phyloP scores from a whole-genome alignment of 78 protist genomes.

The Speleostelium caveatum region DNA sequence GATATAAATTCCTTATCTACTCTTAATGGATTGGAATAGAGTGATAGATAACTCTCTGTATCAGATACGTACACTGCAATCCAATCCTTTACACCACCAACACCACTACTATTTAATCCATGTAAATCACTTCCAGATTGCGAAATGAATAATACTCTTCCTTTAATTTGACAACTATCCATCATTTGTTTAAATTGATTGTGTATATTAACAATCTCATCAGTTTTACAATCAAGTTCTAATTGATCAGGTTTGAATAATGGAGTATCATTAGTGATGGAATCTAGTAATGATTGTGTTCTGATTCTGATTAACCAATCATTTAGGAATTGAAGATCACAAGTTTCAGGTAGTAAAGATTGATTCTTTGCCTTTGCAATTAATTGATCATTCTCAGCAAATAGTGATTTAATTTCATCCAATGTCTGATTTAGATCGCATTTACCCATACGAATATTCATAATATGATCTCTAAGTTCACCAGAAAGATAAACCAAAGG shows the following conservation, averaged over 20 bases:
- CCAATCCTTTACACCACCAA: conserved; percentile 35
- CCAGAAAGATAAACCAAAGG: conserved; percentile 47
- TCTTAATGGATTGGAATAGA: conserved; percentile 24
- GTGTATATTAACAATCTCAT: not conserved
- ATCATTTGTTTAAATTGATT: not conserved
- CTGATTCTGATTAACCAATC: conserved; percentile 47
- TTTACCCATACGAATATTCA: conserved; percentile 56
- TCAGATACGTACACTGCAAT: conserved; percentile 24
- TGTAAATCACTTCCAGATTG: conserved; percentile 51
- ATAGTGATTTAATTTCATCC: conserved; percentile 9
- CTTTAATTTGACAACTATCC: not conserved
- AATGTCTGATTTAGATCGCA: not conserved
- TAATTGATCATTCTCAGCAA: not conserved
- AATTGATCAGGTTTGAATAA: not conserved
- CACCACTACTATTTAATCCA: not conserved
- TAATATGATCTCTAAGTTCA: conserved; percentile 30
- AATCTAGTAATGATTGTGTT: not conserved
- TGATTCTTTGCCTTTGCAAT: not conserved
- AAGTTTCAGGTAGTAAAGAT: conserved; percentile 3
- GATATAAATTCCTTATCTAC: not conserved
- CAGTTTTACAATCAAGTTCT: not conserved
- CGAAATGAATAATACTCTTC: not conserved
- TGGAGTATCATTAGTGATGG: not conserved
- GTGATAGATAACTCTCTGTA: not conserved
- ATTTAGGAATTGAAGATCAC: not conserved